Percentiles rank a stretch among this genome's conserved stretches.
Evolutionary conservation across 2,329 filamentous ascomycete genomes (phyloP).

Genomic region (Verticillium tricorpus): DNA sequence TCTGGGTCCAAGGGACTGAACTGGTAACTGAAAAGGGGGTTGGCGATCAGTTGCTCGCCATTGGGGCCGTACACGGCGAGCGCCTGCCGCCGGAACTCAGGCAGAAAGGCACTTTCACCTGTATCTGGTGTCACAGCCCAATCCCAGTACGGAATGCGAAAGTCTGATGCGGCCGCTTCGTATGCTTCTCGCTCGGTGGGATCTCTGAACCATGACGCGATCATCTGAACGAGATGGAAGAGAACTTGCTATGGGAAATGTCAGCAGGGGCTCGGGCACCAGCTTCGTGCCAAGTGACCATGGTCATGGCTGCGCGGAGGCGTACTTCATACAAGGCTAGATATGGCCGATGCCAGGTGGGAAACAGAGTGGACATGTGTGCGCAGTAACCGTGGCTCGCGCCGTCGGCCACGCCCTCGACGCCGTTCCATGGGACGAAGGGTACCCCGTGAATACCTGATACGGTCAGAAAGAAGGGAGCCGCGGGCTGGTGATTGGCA

Average conservation of each 20-base stretch:
- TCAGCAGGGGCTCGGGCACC: conserved; percentile 1
- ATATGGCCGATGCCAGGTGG: conserved; percentile 81
- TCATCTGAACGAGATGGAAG: conserved; percentile 27
- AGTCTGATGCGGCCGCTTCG: conserved; percentile 42
- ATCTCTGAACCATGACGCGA: conserved; percentile 43
- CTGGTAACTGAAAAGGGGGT: conserved; percentile 57
- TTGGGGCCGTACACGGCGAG: conserved; percentile 53
- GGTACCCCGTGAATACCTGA: conserved; percentile 78
- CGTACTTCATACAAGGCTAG: conserved; percentile 55
- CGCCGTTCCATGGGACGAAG: conserved; percentile 48
- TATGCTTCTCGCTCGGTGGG: conserved; percentile 43
- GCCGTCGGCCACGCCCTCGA: conserved; percentile 43
- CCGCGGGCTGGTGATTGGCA: conserved; percentile 1
- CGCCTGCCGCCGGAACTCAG: conserved; percentile 39
- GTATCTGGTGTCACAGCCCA: conserved; percentile 47
- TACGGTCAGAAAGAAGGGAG: conserved; percentile 6
- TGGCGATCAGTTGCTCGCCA: conserved; percentile 50
- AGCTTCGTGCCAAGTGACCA: too few species aligned
- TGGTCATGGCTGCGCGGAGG: not conserved
- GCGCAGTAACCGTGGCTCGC: conserved; percentile 67
- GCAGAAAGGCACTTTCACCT: conserved; percentile 43
- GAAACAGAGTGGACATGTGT: conserved; percentile 71
- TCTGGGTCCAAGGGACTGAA: conserved; percentile 56
- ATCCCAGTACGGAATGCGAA: conserved; percentile 57
- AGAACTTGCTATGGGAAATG: conserved; percentile 30